Base-by-base conservation (phyloP, 495 filamentous ascomycete species). In the Hypoxylon rickii region DNA sequence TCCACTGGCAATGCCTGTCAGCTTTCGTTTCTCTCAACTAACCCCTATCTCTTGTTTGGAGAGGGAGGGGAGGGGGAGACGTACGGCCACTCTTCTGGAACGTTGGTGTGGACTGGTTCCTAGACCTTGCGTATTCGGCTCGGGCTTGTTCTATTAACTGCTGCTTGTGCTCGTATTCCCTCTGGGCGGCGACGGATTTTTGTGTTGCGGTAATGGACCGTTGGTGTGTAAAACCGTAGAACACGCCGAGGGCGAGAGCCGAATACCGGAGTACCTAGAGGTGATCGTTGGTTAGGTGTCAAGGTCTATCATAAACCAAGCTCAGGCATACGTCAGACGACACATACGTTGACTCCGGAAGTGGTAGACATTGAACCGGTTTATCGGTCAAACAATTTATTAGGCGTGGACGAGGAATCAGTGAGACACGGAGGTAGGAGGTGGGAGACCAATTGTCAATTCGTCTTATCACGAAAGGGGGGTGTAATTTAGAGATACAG, bases 211-310 rank as follows among this genome's bases (percentile, higher is more conserved):
- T 85, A 68, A 97, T 81, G 34, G 81, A 79, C 44, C 83, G 80
- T 76, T 99, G 95, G 79, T 96, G 91, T 70, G 84, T 89, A 73
- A 96, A 76, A 71, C 94, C 94, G 78, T 97, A 97, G 71, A 95
- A 81, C 66, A 96, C 75, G 73, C 94, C 94, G 65, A 87, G 73
- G 63, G 83, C 86, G 57, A 97, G 87, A 67, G 92, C 92, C 59
- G 89, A 87, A 77, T 91, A 99, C 68, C 94, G 92, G 73, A 97
- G 82, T 72, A 99, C 92, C 95, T 98, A 72, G 49, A 58, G n/a
- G 49, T 48, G 31, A 53, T 40, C 19, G 34, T 15, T 56, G 45
- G 65, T 44, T 29, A 29, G 10, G 24, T 10, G 4, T 10, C 64
- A 44, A 47, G 29, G 42, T 22, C 20, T 21, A 43, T 38, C 42